phyloP scores from a whole-genome alignment of 805 yeast species.

The Kodamaea leandrae region DNA sequence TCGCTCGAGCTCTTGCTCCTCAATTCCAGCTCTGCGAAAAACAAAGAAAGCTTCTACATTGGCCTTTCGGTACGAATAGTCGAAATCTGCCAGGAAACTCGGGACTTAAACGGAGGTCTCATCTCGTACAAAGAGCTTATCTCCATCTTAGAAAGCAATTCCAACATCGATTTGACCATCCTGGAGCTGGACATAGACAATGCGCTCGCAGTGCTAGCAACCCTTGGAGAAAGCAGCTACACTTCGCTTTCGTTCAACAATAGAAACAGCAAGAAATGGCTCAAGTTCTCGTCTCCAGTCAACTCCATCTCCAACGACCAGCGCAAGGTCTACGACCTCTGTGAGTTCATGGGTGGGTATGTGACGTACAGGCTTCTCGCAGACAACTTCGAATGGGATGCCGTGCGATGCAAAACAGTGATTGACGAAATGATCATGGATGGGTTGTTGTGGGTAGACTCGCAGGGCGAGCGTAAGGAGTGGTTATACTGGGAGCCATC shows the following conservation, averaged over 20 bases:
- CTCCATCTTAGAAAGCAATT: constrained; percentile 27
- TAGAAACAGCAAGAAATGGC: constrained; percentile 57
- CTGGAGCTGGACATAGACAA: constrained; percentile 53
- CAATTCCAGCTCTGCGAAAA: constrained; percentile 16
- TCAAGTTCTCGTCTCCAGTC: constrained; percentile 33
- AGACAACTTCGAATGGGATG: constrained; percentile 78
- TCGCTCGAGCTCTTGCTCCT: constrained; percentile 48
- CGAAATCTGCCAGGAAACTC: constrained; percentile 69
- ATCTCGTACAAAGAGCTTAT: constrained; percentile 51
- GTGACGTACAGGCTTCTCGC: constrained; percentile 60
- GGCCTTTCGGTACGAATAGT: constrained; percentile 73
- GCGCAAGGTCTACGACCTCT: constrained; percentile 65
- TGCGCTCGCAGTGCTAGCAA: constrained; percentile 51
- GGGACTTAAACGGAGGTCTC: constrained; percentile 79
- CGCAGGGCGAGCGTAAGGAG: constrained; percentile 42
- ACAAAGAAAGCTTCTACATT: constrained; percentile 53
- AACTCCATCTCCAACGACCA: constrained; percentile 53
- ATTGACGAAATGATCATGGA: constrained; percentile 75
- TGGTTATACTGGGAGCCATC: constrained; percentile 70
- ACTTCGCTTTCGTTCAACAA: constrained; percentile 43
- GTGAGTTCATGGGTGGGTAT: constrained; percentile 71
- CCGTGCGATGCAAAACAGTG: constrained; percentile 55
- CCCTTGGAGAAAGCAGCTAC: constrained; percentile 67
- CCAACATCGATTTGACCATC: constrained; percentile 30
- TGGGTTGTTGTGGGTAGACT: constrained; percentile 87